Base-by-base conservation (phyloP, 1,284 basidiomycete genomes). In the Cryptococcus sp. region DNA sequence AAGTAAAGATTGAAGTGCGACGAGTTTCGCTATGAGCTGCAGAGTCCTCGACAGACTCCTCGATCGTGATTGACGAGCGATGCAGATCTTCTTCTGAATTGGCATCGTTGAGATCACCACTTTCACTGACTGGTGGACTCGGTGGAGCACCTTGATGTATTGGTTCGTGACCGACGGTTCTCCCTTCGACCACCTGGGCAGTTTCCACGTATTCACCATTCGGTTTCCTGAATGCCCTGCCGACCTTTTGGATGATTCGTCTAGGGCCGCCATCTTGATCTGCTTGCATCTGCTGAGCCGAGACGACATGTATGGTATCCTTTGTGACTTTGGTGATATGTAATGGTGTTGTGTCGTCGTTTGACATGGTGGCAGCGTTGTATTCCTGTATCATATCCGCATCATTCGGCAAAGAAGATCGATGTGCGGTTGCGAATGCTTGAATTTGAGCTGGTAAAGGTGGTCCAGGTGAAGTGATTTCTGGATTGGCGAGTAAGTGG, bases 121-220 rank as follows among this genome's bases (percentile, higher is more conserved):
- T 52, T 31, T 53, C 54, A 54, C 69, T 72, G 21, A 71, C 49
- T 0, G 73, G 72, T 13, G 74, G 72, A 47, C 68, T 70, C 5
- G 72, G 72, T 11, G 72, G 74, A 11, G 73, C 60, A 5, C 69
- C 67, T 39, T 70, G 67, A 11, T 28, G 28, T 63, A 73, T 70
- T 25, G 59, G 51, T 24, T 48, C 53, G 22, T 53, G 45, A 47
- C 50, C 25, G 48, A 46, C 28, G 22, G 23, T 31, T 16, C 46
- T 25, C n/a, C 24, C 45, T 22, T 40, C 48, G 21, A 34, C 28
- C 19, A 21, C 22, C 18, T 44, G 42, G 4, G 21, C 45, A 18
- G 56, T 47, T 24, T 51, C 44, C 7, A 52, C 54, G 23, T 21
- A 21, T 14, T 43, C 41, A 5, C 41, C 41, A 24, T 43, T 43